A percentile compares a stretch with the other conserved stretches of the same genome.
phyloP scores from a whole-genome alignment of 2,329 filamentous ascomycete species.

The Pseudovirgaria hyperparasitica region DNA sequence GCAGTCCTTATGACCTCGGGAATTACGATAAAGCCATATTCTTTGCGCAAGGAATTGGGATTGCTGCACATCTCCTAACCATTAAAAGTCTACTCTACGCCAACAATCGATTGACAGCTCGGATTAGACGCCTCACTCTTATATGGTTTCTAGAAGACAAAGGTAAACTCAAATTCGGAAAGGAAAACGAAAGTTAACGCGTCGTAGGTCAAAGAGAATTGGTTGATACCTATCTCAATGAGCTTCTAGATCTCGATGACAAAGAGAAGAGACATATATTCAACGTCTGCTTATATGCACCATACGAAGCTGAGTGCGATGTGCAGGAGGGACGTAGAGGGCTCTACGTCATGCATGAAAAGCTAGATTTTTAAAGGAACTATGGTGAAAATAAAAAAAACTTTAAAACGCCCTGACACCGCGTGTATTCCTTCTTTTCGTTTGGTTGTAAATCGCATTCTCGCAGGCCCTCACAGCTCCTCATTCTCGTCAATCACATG shows the following conservation, averaged over 20 bases:
- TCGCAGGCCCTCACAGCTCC: no score
- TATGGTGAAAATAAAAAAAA: no score
- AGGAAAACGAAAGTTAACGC: neutral
- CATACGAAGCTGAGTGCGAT: constrained; percentile 1
- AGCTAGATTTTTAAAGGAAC: neutral
- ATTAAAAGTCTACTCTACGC: neutral
- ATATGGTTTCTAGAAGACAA: constrained; percentile 1
- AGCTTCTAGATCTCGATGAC: neutral
- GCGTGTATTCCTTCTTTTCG: no score
- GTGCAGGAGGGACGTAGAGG: constrained; percentile 1
- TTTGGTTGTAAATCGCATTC: no score
- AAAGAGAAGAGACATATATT: neutral
- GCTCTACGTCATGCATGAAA: neutral
- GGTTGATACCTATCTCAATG: no score
- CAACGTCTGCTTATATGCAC: neutral
- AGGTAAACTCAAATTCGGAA: no score
- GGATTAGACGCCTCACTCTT: neutral
- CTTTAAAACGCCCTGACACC: no score
- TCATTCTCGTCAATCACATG: no score
- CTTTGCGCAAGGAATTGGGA: neutral
- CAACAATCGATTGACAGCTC: neutral
- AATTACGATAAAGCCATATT: constrained; percentile 1
- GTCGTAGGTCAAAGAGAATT: neutral
- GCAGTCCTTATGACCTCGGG: neutral
- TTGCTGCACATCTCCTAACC: constrained; percentile 1